These are phyloP conservation scores for Chytridium lagenaria DNA, from an alignment of 371 early-diverging fungal species.

Conservation along the genomic window DNA sequence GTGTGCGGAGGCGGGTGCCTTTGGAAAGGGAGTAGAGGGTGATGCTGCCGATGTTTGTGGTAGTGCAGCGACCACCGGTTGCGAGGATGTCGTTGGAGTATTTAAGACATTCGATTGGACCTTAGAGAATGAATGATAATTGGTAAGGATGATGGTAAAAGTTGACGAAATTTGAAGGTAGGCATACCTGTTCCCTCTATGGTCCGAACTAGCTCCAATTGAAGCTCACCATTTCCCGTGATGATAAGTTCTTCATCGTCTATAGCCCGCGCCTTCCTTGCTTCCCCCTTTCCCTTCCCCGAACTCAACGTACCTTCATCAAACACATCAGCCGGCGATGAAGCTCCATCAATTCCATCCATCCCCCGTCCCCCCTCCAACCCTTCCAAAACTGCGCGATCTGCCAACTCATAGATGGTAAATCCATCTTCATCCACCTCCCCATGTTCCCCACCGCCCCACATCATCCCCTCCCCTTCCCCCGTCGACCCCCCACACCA, in stretches of 20 bases:
- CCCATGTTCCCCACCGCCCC: slow-evolving; percentile 17
- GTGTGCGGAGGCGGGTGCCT: background rate
- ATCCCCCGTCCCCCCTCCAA: background rate
- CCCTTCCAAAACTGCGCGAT: background rate
- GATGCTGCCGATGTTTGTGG: background rate
- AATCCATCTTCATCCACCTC: slow-evolving; percentile 23
- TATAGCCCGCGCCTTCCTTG: no score
- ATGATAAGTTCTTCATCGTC: slow-evolving; percentile 2
- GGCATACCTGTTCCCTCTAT: slow-evolving; percentile 23
- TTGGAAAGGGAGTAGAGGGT: background rate
- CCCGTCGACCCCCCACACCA: slow-evolving; percentile 12
- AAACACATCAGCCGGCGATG: background rate
- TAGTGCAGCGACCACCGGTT: slow-evolving; percentile 28
- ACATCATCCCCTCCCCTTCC: background rate
- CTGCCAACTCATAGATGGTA: slow-evolving; percentile 24
- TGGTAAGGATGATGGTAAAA: no score
- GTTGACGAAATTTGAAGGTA: no score
- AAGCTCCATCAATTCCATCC: no score
- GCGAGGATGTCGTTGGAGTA: slow-evolving; percentile 5
- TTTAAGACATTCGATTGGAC: slow-evolving; percentile 32
- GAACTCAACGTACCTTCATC: no score
- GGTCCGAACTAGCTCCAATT: slow-evolving; percentile 15
- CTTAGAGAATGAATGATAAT: background rate
- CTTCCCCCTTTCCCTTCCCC: background rate
- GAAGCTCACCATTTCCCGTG: slow-evolving; percentile 19